Evolutionary conservation across 176 grass and related monocot genomes (phyloP).

Genomic region (Olyra latifolia): DNA sequence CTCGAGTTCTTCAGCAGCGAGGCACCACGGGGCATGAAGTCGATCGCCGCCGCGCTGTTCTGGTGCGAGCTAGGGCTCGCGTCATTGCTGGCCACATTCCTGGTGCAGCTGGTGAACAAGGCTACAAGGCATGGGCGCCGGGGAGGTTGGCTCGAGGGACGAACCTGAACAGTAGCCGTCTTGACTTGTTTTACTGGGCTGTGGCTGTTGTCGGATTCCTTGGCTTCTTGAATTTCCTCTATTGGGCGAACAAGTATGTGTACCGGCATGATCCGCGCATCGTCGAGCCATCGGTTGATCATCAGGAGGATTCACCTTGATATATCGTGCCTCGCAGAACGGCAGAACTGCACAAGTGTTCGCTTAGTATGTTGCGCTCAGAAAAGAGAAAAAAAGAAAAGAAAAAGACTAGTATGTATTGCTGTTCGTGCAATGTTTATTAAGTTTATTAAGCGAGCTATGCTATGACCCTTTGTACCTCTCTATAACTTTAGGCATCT

Average conservation of each 20-base stretch:
- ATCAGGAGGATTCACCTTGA: conserved; percentile 9
- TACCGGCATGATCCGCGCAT: conserved; percentile 35
- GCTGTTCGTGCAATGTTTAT: too few species aligned
- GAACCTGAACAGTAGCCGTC: conserved; percentile 51
- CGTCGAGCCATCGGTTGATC: background rate
- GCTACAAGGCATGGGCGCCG: conserved; percentile 36
- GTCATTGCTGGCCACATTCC: conserved; percentile 47
- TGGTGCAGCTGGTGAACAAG: conserved; percentile 45
- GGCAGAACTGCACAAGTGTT: too few species aligned
- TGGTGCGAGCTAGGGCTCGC: conserved; percentile 54
- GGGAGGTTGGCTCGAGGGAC: conserved; percentile 64
- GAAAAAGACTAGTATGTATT: too few species aligned
- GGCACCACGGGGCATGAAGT: conserved; percentile 53
- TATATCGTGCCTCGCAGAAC: background rate
- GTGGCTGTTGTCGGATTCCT: conserved; percentile 38
- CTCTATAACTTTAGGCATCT: too few species aligned
- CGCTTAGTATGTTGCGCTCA: too few species aligned
- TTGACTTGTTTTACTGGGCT: conserved; percentile 70
- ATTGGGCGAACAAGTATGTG: conserved; percentile 62
- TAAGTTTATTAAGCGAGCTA: too few species aligned
- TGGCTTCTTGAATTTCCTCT: conserved; percentile 62
- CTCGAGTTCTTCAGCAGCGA: conserved; percentile 77
- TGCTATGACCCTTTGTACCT: too few species aligned
- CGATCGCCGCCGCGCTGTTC: conserved; percentile 57
- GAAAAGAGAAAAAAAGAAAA: too few species aligned